A percentile compares a stretch with the other conserved stretches of the same genome.
Evolutionary conservation across 2,329 filamentous ascomycete genomes (phyloP).

Genomic region (Ophioceras dolichostomum): DNA sequence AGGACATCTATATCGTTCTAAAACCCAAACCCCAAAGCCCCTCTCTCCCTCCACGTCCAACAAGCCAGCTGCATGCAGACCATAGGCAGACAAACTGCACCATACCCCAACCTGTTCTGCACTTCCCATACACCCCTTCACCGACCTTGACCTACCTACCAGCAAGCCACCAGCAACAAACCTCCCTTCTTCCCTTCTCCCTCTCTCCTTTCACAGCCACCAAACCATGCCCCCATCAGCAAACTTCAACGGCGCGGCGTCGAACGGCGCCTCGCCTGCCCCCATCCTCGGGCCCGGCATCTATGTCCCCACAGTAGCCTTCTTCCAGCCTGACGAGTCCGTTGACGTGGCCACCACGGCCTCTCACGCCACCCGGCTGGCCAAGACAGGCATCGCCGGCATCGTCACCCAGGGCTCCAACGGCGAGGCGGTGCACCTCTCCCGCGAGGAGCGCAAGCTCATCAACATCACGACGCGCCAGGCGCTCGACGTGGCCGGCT

Average conservation of each 20-base stretch:
- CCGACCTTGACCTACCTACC: not conserved
- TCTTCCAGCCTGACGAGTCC: conserved; percentile 43
- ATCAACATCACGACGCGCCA: conserved; percentile 49
- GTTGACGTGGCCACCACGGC: conserved; percentile 39
- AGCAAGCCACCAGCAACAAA: not conserved
- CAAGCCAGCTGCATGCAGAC: no score
- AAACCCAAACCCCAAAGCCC: no score
- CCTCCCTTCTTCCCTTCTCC: not conserved
- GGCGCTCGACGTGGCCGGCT: conserved; percentile 27
- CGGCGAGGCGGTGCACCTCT: conserved; percentile 60
- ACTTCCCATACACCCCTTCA: not conserved
- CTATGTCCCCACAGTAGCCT: conserved; percentile 52
- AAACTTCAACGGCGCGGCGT: not conserved
- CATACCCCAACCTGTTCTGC: not conserved
- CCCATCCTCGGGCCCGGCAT: conserved; percentile 24
- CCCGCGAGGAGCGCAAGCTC: conserved; percentile 49
- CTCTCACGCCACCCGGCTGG: conserved; percentile 44
- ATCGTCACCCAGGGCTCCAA: conserved; percentile 61
- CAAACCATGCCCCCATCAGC: not conserved
- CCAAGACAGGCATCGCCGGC: conserved; percentile 50
- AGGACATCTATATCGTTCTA: no score
- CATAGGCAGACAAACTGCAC: no score
- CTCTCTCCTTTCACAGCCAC: not conserved
- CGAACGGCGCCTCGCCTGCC: not conserved
- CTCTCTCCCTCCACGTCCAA: no score